Base-by-base conservation (phyloP, 441 rosid species). In the Sinapis alba region DNA sequence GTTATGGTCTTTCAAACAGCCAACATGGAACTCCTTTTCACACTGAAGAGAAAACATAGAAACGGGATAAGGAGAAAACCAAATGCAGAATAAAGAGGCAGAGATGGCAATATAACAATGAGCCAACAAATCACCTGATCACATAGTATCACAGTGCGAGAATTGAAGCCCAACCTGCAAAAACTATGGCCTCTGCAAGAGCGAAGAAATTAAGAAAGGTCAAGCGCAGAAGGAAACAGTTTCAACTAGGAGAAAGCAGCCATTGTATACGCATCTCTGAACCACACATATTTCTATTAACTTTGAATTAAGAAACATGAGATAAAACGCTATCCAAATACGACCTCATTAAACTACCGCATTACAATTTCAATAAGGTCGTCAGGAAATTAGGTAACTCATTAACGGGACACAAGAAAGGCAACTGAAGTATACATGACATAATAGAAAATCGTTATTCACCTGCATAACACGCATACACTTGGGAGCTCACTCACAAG, bases 381-480 rank as follows among this genome's bases (percentile, higher is more conserved):
- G 36, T 21, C 43, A 75, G 69, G 13, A 50, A 11, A 43, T 65
- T 28, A 28, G 36, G 63, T 7, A 61, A 9, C 41, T 5, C 23
- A 45, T 18, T 24, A 47, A 36, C 10, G 59, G 12, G 41, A 12
- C 20, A 56, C 43, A 36, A 36, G n/a, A 41, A 59, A 21, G 62
- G 61, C 63, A 57, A 59, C 38, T 24, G 43, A n/a, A 20, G 20
- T 64, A 62, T 8, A 21, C 6, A n/a, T 24, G 21, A 28, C 43
- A 64, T 64, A 30, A 50, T 23, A 21, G 21, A 70, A 61, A 45
- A 60, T 34, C 13, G 34, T 32, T 21, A 58, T 11, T 71, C 23
- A 94, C 99, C 97, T 90, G 98, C 99, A 95, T 57, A 92, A 74
- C 11, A 86, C 88, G 78, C 98, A 92, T 68, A 93, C 99, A 67